A percentile compares a stretch with the other conserved stretches of the same genome.
Conservation (phyloP, 2,329 filamentous ascomycete genomes). For the Fusarium sp. region DNA sequence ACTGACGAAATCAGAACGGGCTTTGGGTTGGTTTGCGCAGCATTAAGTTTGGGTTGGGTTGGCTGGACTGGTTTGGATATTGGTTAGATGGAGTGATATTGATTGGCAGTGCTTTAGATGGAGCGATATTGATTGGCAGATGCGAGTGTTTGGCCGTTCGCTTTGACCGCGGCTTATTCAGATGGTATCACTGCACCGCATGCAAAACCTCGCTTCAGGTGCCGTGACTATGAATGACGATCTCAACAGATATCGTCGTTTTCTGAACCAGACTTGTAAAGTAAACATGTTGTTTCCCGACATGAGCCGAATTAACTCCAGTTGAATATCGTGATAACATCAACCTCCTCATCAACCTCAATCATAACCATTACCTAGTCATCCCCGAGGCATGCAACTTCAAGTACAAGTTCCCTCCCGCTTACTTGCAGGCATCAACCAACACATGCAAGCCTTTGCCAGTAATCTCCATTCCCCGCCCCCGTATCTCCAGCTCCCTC, state of each 20-base stretch:
- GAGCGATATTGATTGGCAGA: too few relatives aligned
- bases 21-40: background rate
- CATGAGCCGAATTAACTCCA: conserved; percentile 15
- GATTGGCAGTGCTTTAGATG: too few relatives aligned
- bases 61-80: too few relatives aligned
- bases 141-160: background rate
- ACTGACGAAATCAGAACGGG: conserved; percentile 7
- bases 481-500: conserved; percentile 11
- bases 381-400: too few relatives aligned
- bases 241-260: conserved; percentile 3
- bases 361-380: too few relatives aligned
- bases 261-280: background rate
- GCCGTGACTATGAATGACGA: conserved; percentile 9
- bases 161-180: conserved; percentile 21
- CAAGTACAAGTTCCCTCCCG: background rate
- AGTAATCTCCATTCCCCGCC: conserved; percentile 1
- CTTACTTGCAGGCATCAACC: background rate
- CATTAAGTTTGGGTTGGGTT: background rate
- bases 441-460: background rate
- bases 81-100: too few relatives aligned
- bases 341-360: conserved; percentile 4
- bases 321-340: background rate
- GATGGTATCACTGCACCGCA: background rate
- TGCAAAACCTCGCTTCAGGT: conserved; percentile 7
- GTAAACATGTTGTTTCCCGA: conserved; percentile 15